Evolutionary conservation across 106 monocot genomes (phyloP).

Genomic region (Dactylorhiza incarnata): DNA sequence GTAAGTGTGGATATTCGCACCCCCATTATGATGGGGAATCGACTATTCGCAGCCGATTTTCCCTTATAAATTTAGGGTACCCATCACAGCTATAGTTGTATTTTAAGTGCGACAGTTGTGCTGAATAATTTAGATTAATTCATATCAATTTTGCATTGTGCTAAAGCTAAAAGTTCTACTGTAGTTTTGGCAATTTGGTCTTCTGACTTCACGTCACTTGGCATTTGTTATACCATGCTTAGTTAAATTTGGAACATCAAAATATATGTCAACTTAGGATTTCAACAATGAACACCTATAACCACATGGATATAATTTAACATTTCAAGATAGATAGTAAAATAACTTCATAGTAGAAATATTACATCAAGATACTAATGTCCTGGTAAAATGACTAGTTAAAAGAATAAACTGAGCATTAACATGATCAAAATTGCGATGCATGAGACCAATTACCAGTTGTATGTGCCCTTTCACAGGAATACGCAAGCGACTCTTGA

Average conservation of each 20-base stretch:
- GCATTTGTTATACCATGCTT: not conserved
- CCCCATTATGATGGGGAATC: too few relatives aligned
- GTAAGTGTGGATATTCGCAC: too few relatives aligned
- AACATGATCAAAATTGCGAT: not conserved
- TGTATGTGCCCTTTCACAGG: slow-evolving; percentile 90
- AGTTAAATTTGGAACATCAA: not conserved
- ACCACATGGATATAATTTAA: not conserved
- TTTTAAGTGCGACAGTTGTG: not conserved
- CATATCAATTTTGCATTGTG: not conserved
- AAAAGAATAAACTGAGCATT: not conserved
- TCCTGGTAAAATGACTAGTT: not conserved
- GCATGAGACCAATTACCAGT: slow-evolving; percentile 60
- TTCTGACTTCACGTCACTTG: not conserved
- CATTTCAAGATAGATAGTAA: not conserved
- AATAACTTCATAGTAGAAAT: not conserved
- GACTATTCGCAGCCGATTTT: too few relatives aligned
- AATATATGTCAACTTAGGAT: not conserved
- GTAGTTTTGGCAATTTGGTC: not conserved
- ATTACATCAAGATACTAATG: not conserved
- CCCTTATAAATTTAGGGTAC: too few relatives aligned
- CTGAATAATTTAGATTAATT: not conserved
- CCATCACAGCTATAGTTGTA: not conserved
- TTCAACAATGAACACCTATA: not conserved
- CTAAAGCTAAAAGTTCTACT: not conserved
- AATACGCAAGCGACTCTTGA: slow-evolving; percentile 67